Evolutionary conservation across 1,284 basidiomycete genomes (phyloP), one percentile per base, ranked within the genome.

Genomic region (Porogramme epimiltina): DNA sequence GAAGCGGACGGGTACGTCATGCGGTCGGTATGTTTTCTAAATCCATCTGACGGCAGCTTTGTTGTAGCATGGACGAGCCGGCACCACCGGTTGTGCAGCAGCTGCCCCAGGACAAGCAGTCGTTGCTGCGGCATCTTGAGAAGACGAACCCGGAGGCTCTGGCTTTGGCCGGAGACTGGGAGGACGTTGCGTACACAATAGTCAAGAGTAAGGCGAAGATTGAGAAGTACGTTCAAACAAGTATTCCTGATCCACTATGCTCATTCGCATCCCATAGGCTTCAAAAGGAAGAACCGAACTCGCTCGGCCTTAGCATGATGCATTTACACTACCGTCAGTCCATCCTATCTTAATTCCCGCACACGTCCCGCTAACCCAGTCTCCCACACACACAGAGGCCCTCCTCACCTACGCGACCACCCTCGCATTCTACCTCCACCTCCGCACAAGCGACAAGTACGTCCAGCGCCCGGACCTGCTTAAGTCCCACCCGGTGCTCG

Each of bases 361-460:
- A 25, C 28, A 4, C n/a, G 6, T n/a, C 36, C 13, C 25, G 40
- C 26, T 45, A 15, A 46, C 22, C 15, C 16, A 24, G 16, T 38
- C 36, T 18, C 34, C 6, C n/a, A 6, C 10, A 18, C 25, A 49
- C 46, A 18, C 67, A 94, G 93, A 98, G 76, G 83, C 93, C 1
- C 77, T 97, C 2, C 73, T 96, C 40, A 92, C 95, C 9, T 99
- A 99, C 68, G 81, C 91, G 9, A 92, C 94, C 1, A 89, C 87
- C 1, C 85, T 98, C 41, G 90, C 95, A 0, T 98, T 95, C 75
- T 98, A 97, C 74, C 78, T 99, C 45, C 87, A 95, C 68, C 79
- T 99, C 23, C 85, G 92, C 15, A 77, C 89, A 19, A 81, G 80
- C 46, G 74, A 81, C 38, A 80, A 86, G 71, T 82, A 90, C 67